phyloP scores from a whole-genome alignment of 345 rosid species.

The Brassica carinata region DNA sequence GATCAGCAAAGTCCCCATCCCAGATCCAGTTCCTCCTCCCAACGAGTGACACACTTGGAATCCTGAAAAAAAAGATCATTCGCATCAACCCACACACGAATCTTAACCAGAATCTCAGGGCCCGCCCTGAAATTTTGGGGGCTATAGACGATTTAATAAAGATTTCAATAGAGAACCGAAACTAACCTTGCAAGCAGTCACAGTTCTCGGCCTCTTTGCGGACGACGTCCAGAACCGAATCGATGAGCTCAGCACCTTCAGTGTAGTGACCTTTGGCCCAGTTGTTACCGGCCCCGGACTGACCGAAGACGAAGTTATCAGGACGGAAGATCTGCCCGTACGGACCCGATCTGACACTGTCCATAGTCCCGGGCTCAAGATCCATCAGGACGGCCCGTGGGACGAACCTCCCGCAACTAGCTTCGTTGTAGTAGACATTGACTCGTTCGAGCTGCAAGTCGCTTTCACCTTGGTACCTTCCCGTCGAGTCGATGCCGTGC shows the following conservation, averaged over 20 bases:
- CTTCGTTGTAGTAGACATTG: slow-evolving; percentile 79
- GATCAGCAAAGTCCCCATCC: slow-evolving; percentile 73
- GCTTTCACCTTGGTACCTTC: slow-evolving; percentile 60
- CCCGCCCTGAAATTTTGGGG: no score
- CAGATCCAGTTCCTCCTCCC: slow-evolving; percentile 77
- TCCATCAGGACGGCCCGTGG: slow-evolving; percentile 79
- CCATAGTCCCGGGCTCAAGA: slow-evolving; percentile 86
- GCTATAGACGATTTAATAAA: no score
- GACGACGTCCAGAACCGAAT: slow-evolving; percentile 43
- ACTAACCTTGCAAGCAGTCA: slow-evolving; percentile 42
- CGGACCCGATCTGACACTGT: slow-evolving; percentile 72
- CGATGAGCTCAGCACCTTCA: slow-evolving; percentile 43
- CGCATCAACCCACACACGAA: slow-evolving; percentile 14
- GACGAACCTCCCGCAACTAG: slow-evolving; percentile 69
- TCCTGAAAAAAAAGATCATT: slow-evolving; percentile 40
- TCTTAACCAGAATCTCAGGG: not conserved
- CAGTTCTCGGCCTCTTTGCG: slow-evolving; percentile 44
- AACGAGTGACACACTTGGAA: slow-evolving; percentile 74
- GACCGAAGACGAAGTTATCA: slow-evolving; percentile 43
- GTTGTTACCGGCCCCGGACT: slow-evolving; percentile 41
- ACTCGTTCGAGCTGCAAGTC: slow-evolving; percentile 75
- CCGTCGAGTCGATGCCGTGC: slow-evolving; percentile 74
- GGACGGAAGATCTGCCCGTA: slow-evolving; percentile 55
- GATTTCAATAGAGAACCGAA: not conserved
- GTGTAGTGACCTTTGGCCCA: slow-evolving; percentile 47